Evolutionary conservation across 306 rosid species (phyloP).

Genomic region (Quercus dentata): DNA sequence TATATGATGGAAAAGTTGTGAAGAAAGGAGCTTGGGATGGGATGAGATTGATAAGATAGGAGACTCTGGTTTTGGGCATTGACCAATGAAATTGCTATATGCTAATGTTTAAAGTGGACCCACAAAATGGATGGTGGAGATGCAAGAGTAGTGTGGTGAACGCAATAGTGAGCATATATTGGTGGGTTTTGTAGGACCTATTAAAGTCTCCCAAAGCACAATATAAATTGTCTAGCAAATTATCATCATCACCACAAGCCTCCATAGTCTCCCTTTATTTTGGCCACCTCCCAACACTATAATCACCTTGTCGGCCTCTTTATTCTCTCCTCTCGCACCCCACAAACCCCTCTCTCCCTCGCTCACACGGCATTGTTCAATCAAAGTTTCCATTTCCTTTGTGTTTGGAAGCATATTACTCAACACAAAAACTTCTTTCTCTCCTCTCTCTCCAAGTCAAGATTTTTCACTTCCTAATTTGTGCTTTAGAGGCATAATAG

Average conservation of each 20-base stretch:
- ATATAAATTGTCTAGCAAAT: constrained; percentile 28
- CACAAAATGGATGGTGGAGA: background rate
- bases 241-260: constrained; percentile 56
- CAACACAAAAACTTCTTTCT: no score
- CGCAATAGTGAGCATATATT: constrained; percentile 10
- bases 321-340: background rate
- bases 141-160: constrained; percentile 3
- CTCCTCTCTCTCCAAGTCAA: no score
- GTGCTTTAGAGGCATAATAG: background rate
- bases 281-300: constrained; percentile 54
- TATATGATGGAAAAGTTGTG: no score
- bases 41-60: no score
- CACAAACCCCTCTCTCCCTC: background rate
- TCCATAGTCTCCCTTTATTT: constrained; percentile 71
- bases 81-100: background rate
- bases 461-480: background rate
- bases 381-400: background rate
- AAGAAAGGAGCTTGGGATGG: no score
- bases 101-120: background rate
- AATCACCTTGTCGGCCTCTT: constrained; percentile 74
- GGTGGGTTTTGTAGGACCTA: constrained; percentile 32
- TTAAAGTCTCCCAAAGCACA: constrained; percentile 13
- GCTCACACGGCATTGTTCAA: background rate
- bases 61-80: no score
- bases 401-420: background rate